These are phyloP conservation scores for Leucocoprinus gongylophorus DNA, from an alignment of 1,284 basidiomycete genomes.

Conservation along the genomic window DNA sequence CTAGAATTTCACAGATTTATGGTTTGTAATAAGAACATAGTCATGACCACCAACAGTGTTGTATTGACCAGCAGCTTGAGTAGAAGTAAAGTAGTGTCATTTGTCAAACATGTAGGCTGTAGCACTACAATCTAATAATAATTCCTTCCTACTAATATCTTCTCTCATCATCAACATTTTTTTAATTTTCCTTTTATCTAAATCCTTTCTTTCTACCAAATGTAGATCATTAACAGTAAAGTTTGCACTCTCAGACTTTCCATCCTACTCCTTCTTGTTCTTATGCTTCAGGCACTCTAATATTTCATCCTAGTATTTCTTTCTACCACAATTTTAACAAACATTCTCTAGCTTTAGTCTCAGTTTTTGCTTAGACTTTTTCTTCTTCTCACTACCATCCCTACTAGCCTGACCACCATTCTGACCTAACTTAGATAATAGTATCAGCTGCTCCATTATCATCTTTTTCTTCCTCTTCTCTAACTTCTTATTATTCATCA, in stretches of 20 bases:
- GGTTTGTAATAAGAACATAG: slow-evolving; percentile 2
- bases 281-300: too few relatives aligned
- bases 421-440: too few relatives aligned
- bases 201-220: too few relatives aligned
- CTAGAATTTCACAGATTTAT: slow-evolving; percentile 5
- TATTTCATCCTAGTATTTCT: too few relatives aligned
- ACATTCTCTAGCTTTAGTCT: too few relatives aligned
- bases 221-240: too few relatives aligned
- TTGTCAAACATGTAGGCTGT: neutral
- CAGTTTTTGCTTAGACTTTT: too few relatives aligned
- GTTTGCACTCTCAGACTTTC: too few relatives aligned
- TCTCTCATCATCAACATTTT: neutral
- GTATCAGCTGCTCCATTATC: neutral
- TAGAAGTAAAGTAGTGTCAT: neutral
- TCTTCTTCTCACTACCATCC: neutral
- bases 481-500: neutral
- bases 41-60: slow-evolving; percentile 10
- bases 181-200: neutral
- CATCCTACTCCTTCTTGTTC: too few relatives aligned
- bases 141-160: too few relatives aligned
- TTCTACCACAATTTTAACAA: too few relatives aligned
- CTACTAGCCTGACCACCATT: neutral
- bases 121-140: neutral
- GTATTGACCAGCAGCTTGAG: neutral
- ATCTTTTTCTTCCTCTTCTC: neutral